Percentiles rank a stretch among this genome's conserved stretches.
Conservation (phyloP, 106 monocot genomes). For the Platanthera guangdongensis region DNA sequence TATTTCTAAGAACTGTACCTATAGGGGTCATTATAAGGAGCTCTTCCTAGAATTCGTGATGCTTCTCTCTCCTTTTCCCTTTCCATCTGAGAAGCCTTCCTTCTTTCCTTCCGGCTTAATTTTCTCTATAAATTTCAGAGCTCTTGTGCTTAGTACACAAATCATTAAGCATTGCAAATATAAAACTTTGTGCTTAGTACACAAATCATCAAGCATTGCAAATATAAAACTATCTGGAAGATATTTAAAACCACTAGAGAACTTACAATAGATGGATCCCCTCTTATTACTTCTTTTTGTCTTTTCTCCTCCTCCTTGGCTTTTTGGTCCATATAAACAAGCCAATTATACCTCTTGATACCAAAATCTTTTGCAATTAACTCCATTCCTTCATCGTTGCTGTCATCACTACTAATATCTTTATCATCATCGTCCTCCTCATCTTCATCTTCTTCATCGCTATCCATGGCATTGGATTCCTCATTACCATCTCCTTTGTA, state of each 20-base stretch:
- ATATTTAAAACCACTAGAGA: background rate
- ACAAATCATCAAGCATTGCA: background rate
- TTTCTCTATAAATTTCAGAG: conserved; percentile 51
- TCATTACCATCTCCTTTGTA: conserved; percentile 71
- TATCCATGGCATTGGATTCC: conserved; percentile 39
- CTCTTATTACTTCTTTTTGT: conserved; percentile 90
- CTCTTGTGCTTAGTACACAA: conserved; percentile 4
- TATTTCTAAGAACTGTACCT: conserved; percentile 28
- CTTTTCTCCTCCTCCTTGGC: conserved; percentile 94
- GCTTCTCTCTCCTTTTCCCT: conserved; percentile 83
- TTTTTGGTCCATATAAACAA: conserved; percentile 97
- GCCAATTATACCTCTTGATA: conserved; percentile 94
- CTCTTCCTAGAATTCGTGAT: conserved; percentile 56
- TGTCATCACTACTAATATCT: conserved; percentile 93
- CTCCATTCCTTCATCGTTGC: conserved; percentile 85
- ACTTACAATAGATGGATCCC: conserved; percentile 92
- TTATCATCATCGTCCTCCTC: conserved; percentile 88
- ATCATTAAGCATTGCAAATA: background rate
- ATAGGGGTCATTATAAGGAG: conserved; percentile 79
- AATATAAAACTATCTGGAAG: background rate
- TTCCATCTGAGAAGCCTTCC: conserved; percentile 94
- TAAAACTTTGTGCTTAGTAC: background rate
- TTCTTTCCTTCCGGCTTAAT: conserved; percentile 95
- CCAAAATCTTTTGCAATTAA: conserved; percentile 95
- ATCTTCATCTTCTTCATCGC: conserved; percentile 72